Percentiles rank a stretch among this genome's conserved stretches.
phyloP scores from a whole-genome alignment of 139 green algal genomes.

The Coccomyxa sp. region DNA sequence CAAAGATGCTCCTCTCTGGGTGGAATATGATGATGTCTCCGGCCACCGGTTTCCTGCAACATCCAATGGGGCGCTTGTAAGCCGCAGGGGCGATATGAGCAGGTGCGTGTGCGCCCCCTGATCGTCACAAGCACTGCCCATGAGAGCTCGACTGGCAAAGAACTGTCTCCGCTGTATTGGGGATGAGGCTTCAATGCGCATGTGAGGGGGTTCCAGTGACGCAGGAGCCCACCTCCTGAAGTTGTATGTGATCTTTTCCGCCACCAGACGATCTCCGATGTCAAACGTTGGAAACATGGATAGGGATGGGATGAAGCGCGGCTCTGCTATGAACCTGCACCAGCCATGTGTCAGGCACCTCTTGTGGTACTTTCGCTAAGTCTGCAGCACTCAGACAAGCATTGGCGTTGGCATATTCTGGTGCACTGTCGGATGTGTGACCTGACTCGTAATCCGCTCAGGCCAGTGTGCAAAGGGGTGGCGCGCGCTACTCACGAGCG shows the following conservation, averaged over 20 bases:
- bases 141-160: too few relatives aligned
- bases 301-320: constrained; percentile 95
- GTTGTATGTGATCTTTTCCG: constrained; percentile 96
- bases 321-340: constrained; percentile 87
- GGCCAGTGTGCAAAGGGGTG: neutral
- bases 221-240: constrained; percentile 44
- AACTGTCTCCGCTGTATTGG: too few relatives aligned
- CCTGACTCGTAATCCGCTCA: neutral
- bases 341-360: neutral
- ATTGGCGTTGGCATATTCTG: neutral
- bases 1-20: constrained; percentile 41
- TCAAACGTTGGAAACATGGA: constrained; percentile 98
- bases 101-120: neutral
- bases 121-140: neutral
- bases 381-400: neutral
- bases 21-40: constrained; percentile 97
- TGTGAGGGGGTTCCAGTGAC: too few relatives aligned
- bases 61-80: constrained; percentile 15
- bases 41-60: constrained; percentile 43
- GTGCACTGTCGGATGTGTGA: neutral
- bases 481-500: neutral
- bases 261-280: constrained; percentile 92
- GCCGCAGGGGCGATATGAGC: neutral
- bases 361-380: neutral
- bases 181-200: too few relatives aligned